phyloP scores from a whole-genome alignment of 352 stramenopile species.

The Pythium scleroteichum region DNA sequence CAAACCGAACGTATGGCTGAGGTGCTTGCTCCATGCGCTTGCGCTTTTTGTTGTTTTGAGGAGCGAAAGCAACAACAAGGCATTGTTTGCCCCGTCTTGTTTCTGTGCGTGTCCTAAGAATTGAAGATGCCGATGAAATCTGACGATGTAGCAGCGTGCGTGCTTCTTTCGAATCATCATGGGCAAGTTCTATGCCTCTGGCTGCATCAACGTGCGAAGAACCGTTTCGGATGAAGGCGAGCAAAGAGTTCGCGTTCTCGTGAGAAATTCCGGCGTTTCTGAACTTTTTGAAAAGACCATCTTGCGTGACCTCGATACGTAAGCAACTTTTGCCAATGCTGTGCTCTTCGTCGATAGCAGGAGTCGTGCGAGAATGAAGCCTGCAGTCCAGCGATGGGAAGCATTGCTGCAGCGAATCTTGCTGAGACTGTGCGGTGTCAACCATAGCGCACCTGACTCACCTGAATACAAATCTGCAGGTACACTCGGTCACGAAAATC shows the following conservation, averaged over 20 bases:
- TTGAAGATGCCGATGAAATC: slow-evolving; percentile 54
- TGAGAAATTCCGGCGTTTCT: slow-evolving; percentile 43
- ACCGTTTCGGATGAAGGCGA: slow-evolving; percentile 63
- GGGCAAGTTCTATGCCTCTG: slow-evolving; percentile 51
- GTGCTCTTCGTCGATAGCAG: background rate
- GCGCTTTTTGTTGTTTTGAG: slow-evolving; percentile 65
- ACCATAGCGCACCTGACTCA: too few species aligned
- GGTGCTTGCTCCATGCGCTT: slow-evolving; percentile 53
- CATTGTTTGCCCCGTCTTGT: slow-evolving; percentile 40
- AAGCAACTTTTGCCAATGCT: background rate
- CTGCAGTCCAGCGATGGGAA: slow-evolving; percentile 72
- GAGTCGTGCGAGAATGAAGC: slow-evolving; percentile 22
- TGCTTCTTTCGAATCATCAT: slow-evolving; percentile 66
- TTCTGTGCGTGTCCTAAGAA: slow-evolving; percentile 70
- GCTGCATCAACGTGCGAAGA: slow-evolving; percentile 33
- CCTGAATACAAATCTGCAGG: slow-evolving; percentile 77
- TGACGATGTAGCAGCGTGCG: slow-evolving; percentile 62
- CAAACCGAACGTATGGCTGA: slow-evolving; percentile 56
- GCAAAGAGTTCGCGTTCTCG: slow-evolving; percentile 50
- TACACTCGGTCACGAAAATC: slow-evolving; percentile 65
- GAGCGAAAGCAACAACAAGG: slow-evolving; percentile 62
- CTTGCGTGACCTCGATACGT: slow-evolving; percentile 54
- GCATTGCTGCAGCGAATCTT: slow-evolving; percentile 62
- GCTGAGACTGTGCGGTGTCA: too few species aligned
- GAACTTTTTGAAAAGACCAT: slow-evolving; percentile 76